Percentiles rank a stretch among this genome's conserved stretches.
phyloP scores from a whole-genome alignment of 805 yeast species.

The Candida insectalens region DNA sequence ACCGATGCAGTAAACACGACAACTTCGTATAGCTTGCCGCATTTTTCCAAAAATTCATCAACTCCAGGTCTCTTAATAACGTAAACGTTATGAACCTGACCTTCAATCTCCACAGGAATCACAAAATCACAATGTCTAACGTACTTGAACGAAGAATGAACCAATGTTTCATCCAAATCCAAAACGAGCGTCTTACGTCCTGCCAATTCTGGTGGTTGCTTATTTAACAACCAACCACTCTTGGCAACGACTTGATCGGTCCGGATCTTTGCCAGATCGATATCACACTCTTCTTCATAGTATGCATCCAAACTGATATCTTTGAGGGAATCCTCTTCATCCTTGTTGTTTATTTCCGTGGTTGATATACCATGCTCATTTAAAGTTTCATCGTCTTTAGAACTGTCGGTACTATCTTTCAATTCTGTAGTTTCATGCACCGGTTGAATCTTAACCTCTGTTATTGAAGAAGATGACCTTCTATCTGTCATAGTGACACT shows the following conservation, averaged over 20 bases:
- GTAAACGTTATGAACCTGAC: constrained; percentile 85
- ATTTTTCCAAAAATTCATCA: constrained; percentile 77
- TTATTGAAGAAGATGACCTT: neutral
- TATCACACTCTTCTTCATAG: constrained; percentile 9
- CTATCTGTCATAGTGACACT: neutral
- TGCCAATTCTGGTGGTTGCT: constrained; percentile 36
- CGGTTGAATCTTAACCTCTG: constrained; percentile 5
- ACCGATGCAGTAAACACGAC: constrained; percentile 97
- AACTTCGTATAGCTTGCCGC: constrained; percentile 84
- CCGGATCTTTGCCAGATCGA: constrained; percentile 58
- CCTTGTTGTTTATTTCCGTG: constrained; percentile 1
- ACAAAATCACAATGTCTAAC: constrained; percentile 92
- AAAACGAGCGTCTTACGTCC: constrained; percentile 79
- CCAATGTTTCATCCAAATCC: constrained; percentile 93
- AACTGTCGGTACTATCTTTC: constrained; percentile 26
- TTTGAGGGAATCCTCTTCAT: neutral
- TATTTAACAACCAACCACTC: constrained; percentile 58
- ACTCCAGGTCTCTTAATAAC: constrained; percentile 98
- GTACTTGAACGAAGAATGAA: constrained; percentile 89
- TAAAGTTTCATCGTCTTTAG: constrained; percentile 25
- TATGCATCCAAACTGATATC: neutral
- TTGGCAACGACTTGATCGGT: constrained; percentile 62
- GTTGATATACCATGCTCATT: constrained; percentile 6
- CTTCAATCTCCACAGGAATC: constrained; percentile 94
- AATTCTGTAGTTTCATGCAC: constrained; percentile 21